Evolutionary conservation across 2,329 filamentous ascomycete genomes (phyloP).

Genomic region (Aspergillus ustus): DNA sequence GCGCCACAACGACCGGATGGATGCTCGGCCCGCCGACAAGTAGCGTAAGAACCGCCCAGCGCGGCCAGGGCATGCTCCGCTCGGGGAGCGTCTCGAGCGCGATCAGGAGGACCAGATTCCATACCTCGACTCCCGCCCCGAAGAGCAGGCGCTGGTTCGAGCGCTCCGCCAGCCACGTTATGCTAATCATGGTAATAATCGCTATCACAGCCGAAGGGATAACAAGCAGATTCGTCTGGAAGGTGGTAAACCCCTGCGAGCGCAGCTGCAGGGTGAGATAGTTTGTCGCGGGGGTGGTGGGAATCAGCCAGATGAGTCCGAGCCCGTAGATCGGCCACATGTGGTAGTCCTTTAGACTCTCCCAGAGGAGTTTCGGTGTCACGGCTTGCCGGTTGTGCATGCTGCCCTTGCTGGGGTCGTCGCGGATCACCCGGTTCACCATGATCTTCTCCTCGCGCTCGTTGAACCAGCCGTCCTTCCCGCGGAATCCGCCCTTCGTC

Average conservation of each 20-base stretch:
- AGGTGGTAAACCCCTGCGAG: slow-evolving; percentile 61
- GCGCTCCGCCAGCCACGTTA: slow-evolving; percentile 59
- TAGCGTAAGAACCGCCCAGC: slow-evolving; percentile 57
- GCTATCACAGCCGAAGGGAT: slow-evolving; percentile 62
- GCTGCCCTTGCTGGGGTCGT: slow-evolving; percentile 61
- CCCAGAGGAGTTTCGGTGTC: slow-evolving; percentile 52
- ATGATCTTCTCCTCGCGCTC: slow-evolving; percentile 72
- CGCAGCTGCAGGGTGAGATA: slow-evolving; percentile 51
- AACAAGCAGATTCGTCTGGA: slow-evolving; percentile 66
- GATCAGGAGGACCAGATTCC: slow-evolving; percentile 57
- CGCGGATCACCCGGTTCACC: slow-evolving; percentile 64
- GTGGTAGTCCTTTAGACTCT: slow-evolving; percentile 59
- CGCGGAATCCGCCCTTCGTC: slow-evolving; percentile 65
- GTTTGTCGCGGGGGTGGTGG: slow-evolving; percentile 37
- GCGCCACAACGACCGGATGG: slow-evolving; percentile 57
- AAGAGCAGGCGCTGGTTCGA: slow-evolving; percentile 61
- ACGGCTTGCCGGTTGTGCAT: slow-evolving; percentile 66
- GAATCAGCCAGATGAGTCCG: slow-evolving; percentile 50
- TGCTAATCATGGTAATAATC: slow-evolving; percentile 60
- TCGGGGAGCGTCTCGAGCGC: slow-evolving; percentile 55
- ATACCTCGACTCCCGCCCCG: slow-evolving; percentile 58
- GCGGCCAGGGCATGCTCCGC: slow-evolving; percentile 55
- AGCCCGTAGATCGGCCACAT: slow-evolving; percentile 63
- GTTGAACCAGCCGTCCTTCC: slow-evolving; percentile 68
- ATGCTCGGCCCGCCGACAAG: slow-evolving; percentile 62